phyloP scores from a whole-genome alignment of 2,329 filamentous ascomycete species.

The Alternaria brassicicola region DNA sequence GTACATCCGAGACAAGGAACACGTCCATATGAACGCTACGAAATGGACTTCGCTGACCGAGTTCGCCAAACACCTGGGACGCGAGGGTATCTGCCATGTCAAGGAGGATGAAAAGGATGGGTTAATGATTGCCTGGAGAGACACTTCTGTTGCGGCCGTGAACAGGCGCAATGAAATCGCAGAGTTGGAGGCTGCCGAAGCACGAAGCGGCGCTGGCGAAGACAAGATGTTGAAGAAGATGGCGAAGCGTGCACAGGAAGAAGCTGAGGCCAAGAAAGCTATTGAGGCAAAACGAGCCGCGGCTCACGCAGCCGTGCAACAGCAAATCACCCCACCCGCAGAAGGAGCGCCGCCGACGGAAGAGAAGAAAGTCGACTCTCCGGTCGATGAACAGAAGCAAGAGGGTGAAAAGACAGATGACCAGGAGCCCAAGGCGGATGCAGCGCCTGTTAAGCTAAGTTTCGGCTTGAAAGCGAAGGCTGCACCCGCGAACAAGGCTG shows the following conservation, averaged over 20 bases:
- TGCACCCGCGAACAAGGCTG: conserved; percentile 34
- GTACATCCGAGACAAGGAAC: not conserved
- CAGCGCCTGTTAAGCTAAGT: conserved; percentile 34
- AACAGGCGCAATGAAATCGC: conserved; percentile 78
- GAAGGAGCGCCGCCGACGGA: conserved; percentile 39
- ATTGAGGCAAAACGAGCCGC: conserved; percentile 53
- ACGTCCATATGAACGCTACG: conserved; percentile 73
- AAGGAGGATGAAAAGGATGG: conserved; percentile 85
- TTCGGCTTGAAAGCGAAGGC: conserved; percentile 22
- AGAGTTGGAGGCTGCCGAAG: conserved; percentile 84
- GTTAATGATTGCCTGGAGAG: conserved; percentile 85
- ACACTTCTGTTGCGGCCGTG: conserved; percentile 86
- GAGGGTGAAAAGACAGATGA: conserved; percentile 72
- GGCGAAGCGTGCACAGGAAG: conserved; percentile 74
- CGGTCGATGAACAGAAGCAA: conserved; percentile 81
- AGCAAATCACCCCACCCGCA: conserved; percentile 45
- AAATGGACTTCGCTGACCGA: conserved; percentile 88
- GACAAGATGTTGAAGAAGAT: conserved; percentile 82
- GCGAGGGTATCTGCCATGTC: conserved; percentile 86
- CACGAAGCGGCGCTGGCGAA: conserved; percentile 88
- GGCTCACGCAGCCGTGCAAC: conserved; percentile 38
- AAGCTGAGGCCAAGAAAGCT: conserved; percentile 51
- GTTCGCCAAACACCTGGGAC: conserved; percentile 83
- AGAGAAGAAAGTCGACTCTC: conserved; percentile 54
- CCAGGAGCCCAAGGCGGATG: conserved; percentile 48